These are phyloP conservation scores for Hygrocybe punicea DNA, from an alignment of 768 basidiomycete species.

Conservation along the genomic window DNA sequence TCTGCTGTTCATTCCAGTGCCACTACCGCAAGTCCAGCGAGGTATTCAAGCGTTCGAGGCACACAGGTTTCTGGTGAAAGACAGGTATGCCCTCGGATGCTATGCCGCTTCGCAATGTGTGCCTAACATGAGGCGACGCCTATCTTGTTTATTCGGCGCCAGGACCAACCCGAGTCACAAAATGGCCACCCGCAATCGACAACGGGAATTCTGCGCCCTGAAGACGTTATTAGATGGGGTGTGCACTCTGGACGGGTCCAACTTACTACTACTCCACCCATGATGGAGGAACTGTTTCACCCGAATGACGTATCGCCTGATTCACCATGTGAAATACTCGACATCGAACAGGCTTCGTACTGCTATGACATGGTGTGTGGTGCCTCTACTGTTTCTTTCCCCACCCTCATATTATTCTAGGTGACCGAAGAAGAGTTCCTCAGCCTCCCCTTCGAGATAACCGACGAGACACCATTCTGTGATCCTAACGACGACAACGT, in stretches of 20 bases:
- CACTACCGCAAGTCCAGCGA: not conserved
- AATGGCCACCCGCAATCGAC: not conserved
- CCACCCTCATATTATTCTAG: not conserved
- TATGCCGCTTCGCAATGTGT: not conserved
- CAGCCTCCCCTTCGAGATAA: not conserved
- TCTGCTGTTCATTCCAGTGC: not conserved
- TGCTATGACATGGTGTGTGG: not conserved
- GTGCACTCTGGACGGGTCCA: not conserved
- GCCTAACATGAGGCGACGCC: conserved; percentile 5
- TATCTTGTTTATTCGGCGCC: not conserved
- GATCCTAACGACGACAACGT: conserved; percentile 2
- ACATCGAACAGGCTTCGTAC: not conserved
- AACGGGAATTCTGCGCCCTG: not conserved
- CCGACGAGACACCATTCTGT: not conserved
- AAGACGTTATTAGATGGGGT: not conserved
- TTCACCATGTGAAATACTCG: not conserved
- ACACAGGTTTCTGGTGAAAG: not conserved
- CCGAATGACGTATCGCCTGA: not conserved
- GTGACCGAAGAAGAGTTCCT: not conserved
- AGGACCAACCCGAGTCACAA: not conserved
- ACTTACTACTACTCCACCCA: not conserved
- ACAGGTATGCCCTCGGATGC: not conserved
- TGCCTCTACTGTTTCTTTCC: not conserved
- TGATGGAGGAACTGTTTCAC: not conserved
- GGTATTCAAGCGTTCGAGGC: not conserved